These are phyloP conservation scores for Jackrogersella multiformis DNA, from an alignment of 495 filamentous ascomycete genomes.

Conservation along the genomic window DNA sequence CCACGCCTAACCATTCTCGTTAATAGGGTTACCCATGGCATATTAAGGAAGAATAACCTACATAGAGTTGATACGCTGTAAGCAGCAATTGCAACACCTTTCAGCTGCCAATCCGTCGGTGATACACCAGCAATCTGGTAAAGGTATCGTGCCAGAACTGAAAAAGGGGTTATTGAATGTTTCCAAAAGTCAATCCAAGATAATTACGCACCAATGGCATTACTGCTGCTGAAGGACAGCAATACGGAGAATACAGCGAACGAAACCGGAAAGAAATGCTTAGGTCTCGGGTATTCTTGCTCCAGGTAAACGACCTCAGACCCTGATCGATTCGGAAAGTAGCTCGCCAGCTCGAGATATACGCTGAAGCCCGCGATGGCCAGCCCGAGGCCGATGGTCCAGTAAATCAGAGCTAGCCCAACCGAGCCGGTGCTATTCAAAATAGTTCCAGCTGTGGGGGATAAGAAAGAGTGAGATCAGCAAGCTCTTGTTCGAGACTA, in stretches of 20 bases:
- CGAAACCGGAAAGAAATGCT: constrained; percentile 67
- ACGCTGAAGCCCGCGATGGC: constrained; percentile 60
- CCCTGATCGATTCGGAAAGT: constrained; percentile 72
- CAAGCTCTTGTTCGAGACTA: neutral
- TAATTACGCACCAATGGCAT: constrained; percentile 61
- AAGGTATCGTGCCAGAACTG: constrained; percentile 64
- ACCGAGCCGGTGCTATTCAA: constrained; percentile 66
- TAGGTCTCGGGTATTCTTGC: constrained; percentile 69
- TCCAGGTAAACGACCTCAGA: constrained; percentile 73
- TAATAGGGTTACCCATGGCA: neutral
- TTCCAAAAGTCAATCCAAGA: neutral
- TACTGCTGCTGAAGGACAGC: constrained; percentile 70
- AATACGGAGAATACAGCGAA: constrained; percentile 68
- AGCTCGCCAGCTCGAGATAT: constrained; percentile 69
- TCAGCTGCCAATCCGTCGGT: constrained; percentile 65
- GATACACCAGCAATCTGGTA: constrained; percentile 58
- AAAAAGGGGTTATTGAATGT: neutral
- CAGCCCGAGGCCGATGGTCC: constrained; percentile 67
- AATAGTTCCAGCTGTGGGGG: constrained; percentile 61
- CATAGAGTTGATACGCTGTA: constrained; percentile 65
- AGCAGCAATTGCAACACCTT: constrained; percentile 68
- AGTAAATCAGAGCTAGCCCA: constrained; percentile 68
- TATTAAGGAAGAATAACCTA: constrained; percentile 33
- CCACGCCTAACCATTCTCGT: constrained; percentile 50
- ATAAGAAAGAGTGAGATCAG: neutral